Conservation (phyloP, 768 basidiomycete genomes). For the Lanmaoa rubissima region DNA sequence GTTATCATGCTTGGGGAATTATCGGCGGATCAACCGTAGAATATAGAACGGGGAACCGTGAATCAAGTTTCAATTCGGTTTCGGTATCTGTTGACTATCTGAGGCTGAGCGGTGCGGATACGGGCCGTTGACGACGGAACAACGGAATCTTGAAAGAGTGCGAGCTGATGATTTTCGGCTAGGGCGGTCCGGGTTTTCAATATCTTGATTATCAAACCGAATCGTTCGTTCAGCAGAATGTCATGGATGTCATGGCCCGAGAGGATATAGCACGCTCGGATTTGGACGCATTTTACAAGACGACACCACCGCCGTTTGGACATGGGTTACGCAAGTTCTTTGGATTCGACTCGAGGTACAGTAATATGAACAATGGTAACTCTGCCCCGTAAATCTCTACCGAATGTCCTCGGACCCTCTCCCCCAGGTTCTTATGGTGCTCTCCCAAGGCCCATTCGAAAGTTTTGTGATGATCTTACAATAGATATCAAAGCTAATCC, state of each 20-base stretch:
- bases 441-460: constrained; percentile 34
- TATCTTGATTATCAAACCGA: background rate
- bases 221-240: background rate
- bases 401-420: background rate
- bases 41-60: background rate
- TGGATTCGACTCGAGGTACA: background rate
- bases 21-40: background rate
- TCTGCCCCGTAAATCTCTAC: background rate
- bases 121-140: background rate
- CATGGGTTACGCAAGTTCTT: constrained; percentile 40
- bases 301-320: constrained; percentile 44
- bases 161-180: background rate
- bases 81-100: background rate
- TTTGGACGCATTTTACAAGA: background rate
- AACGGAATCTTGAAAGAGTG: too few species aligned
- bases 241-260: background rate
- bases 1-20: background rate
- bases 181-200: background rate
- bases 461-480: background rate
- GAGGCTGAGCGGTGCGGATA: too few species aligned
- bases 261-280: background rate
- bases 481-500: constrained; percentile 43
- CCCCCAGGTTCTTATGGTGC: constrained; percentile 44
- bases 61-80: background rate
- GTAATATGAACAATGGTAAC: background rate